These are phyloP conservation scores for Terana coerulea DNA, from an alignment of 768 basidiomycete genomes.

Conservation along the genomic window DNA sequence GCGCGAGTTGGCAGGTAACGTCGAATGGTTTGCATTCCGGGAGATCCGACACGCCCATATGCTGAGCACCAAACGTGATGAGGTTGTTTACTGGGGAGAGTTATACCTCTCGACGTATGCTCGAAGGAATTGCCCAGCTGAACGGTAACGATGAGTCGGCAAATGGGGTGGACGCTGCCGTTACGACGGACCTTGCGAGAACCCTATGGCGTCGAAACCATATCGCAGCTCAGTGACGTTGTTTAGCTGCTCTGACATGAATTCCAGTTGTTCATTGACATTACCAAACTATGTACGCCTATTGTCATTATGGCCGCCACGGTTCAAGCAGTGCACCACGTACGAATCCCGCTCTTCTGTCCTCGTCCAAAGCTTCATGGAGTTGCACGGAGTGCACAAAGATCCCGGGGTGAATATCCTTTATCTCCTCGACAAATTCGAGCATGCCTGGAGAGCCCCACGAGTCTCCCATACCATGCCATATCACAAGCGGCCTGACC, in stretches of 20 bases:
- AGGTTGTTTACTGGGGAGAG: constrained; percentile 73
- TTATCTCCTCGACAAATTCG: constrained; percentile 55
- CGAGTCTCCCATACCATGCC: constrained; percentile 82
- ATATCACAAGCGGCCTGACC: constrained; percentile 64
- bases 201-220: constrained; percentile 86
- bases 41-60: constrained; percentile 82
- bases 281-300: constrained; percentile 64
- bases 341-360: constrained; percentile 65
- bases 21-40: constrained; percentile 63
- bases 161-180: no score
- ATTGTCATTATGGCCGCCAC: neutral
- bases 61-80: constrained; percentile 84
- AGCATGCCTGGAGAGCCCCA: constrained; percentile 71
- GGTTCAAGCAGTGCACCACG: neutral
- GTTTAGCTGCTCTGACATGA: constrained; percentile 62
- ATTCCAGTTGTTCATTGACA: constrained; percentile 62
- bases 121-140: constrained; percentile 84
- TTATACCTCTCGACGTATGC: constrained; percentile 80
- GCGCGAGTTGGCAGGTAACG: constrained; percentile 64
- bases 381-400: constrained; percentile 75
- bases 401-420: constrained; percentile 66
- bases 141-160: no score
- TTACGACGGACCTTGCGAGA: constrained; percentile 66
- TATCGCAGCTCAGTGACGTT: constrained; percentile 56
- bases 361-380: constrained; percentile 55